Evolutionary conservation across 83 land plant genomes (phyloP), one percentile per base, ranked within the genome.

Genomic region (Picea abies): DNA sequence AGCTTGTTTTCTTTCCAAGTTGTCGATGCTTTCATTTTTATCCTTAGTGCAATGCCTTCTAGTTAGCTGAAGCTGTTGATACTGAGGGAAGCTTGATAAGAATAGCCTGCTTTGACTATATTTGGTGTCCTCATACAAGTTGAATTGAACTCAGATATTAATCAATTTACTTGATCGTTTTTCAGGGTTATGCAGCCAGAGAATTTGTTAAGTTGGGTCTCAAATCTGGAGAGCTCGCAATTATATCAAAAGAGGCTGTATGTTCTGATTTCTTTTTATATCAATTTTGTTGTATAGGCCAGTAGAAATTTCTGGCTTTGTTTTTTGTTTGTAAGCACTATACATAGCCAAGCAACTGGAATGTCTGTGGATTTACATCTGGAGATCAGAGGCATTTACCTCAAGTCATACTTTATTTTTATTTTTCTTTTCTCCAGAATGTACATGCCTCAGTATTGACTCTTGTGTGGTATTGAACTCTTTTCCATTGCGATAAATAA

Each of bases 131-230:
- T 10, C 22, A n/a, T 20, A 47, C 47, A 39, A 39, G 22, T 73
- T 41, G 58, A 73, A 41, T 73, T 52, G 14, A 60, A 17, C 23
- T n/a, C 10, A 60, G 80, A 16, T 56, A 60, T 60, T 61, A 61
- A 58, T 49, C 41, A 58, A 26, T 58, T 60, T 60, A 19, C 37
- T 26, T 23, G 63, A 60, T 4, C 52, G 29, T 81, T 29, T 72
- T 70, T 52, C 85, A 97, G 99, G 99, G 99, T 73, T 97, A 97
- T 92, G 99, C 99, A 15, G 98, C 99, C 17, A 89, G 95, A 85
- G 99, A 97, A 82, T 97, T 97, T 86, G 91, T 86, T 17, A 94
- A 93, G 68, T 91, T 88, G 41, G 97, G 97, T 16, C 76, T 96
- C 41, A 82, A 89, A 37, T 91, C 98, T 23, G 98, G 99, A 11